phyloP scores from a whole-genome alignment of 148 eudicot genomes.

The Drosera capensis region DNA sequence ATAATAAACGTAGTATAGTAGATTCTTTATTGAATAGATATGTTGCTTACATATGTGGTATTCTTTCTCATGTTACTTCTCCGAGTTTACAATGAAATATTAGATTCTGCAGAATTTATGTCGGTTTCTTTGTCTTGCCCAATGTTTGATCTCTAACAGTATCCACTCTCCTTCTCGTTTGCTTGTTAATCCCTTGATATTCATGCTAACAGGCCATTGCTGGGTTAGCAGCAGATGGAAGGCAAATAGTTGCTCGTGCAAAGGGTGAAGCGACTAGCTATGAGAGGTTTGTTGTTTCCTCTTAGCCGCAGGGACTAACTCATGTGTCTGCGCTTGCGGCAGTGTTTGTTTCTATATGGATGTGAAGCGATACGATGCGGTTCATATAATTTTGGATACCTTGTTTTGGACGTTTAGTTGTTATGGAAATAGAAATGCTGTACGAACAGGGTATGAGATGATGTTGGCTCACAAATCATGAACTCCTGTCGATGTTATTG shows the following conservation, averaged over 20 bases:
- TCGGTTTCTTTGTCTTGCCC: background rate
- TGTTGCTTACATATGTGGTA: no score
- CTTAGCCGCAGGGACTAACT: background rate
- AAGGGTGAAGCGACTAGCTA: conserved; percentile 34
- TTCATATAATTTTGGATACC: background rate
- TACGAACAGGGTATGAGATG: no score
- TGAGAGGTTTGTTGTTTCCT: conserved; percentile 21
- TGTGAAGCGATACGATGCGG: background rate
- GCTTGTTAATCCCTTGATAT: background rate
- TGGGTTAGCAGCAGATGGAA: conserved; percentile 45
- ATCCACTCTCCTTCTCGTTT: background rate
- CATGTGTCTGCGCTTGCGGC: background rate
- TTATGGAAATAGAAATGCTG: no score
- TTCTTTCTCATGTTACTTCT: no score
- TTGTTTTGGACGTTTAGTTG: background rate
- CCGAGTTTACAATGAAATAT: no score
- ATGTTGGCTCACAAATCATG: no score
- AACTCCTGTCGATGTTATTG: no score
- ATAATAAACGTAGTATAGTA: no score
- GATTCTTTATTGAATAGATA: no score
- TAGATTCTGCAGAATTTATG: background rate
- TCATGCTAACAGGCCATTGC: conserved; percentile 20
- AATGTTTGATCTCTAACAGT: background rate
- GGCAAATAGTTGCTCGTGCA: conserved; percentile 40
- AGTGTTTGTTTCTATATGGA: background rate